phyloP scores from a whole-genome alignment of 2,329 filamentous ascomycete species.

The Claviceps arundinis region DNA sequence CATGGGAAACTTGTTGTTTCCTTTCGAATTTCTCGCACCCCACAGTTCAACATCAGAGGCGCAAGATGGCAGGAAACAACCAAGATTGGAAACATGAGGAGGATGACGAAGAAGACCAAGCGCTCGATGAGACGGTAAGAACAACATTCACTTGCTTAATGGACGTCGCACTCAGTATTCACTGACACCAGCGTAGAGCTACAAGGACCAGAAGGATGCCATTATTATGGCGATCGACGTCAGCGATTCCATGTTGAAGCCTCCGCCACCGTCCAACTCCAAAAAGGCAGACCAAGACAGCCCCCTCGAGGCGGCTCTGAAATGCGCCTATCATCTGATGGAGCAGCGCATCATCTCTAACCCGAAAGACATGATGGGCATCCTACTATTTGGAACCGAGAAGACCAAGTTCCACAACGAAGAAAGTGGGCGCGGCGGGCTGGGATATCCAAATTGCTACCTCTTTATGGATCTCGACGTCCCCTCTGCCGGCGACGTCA shows the following conservation, averaged over 20 bases:
- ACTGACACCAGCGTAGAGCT: slow-evolving; percentile 42
- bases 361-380: slow-evolving; percentile 93
- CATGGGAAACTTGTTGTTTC: background rate
- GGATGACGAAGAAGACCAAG: slow-evolving; percentile 51
- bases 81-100: slow-evolving; percentile 35
- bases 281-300: slow-evolving; percentile 72
- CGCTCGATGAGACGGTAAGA: slow-evolving; percentile 48
- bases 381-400: slow-evolving; percentile 81
- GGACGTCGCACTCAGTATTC: background rate
- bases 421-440: slow-evolving; percentile 42
- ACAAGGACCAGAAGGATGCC: slow-evolving; percentile 91
- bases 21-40: background rate
- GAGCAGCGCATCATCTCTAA: slow-evolving; percentile 97
- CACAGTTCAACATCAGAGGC: background rate
- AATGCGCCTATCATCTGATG: slow-evolving; percentile 91
- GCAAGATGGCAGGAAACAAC: slow-evolving; percentile 19
- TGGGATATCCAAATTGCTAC: slow-evolving; percentile 83
- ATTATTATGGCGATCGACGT: slow-evolving; percentile 92
- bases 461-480: slow-evolving; percentile 79
- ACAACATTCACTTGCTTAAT: background rate
- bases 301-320: slow-evolving; percentile 69
- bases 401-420: slow-evolving; percentile 66
- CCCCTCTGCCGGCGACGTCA: slow-evolving; percentile 77
- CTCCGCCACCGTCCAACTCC: slow-evolving; percentile 47
- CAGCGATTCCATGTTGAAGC: slow-evolving; percentile 71